Base-by-base conservation (phyloP, 1,284 basidiomycete genomes). In the Abortiporus biennis region DNA sequence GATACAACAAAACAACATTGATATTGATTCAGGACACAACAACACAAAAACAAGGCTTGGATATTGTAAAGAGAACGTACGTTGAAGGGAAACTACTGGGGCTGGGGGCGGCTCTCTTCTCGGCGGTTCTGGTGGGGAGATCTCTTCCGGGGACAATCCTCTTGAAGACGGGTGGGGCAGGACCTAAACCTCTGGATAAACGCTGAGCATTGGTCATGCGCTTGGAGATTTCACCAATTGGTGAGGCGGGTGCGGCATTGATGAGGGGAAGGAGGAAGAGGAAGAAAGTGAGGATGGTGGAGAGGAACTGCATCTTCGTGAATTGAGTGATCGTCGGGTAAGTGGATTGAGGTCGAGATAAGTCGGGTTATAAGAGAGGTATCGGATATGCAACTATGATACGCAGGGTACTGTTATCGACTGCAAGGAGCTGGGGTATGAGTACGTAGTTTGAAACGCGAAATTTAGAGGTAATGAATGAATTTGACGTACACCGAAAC, bases 121-220 rank as follows among this genome's bases (percentile, higher is more conserved):
- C 40, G 9, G 27, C 36, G 9, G 41, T 38, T 9, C 23, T 33
- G 11, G 45, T 44, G n/a, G 45, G 44, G 3, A 9, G 15, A 8
- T 39, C 36, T 19, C 38, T 34, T 12, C 48, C 48, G 25, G 45
- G 45, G 15, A 49, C 31, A 12, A 44, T 36, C 23, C 48, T 42
- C 13, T 37, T 40, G 21, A 49, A 40, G n/a, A 32, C 33, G 4
- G 45, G 48, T 8, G 48, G 25, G 6, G 39, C 23, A 16, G 48
- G 48, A 16, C 27, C 38, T 6, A 49, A 38, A 16, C 43, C 43
- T 4, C 48, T 36, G 19, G 38, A 36, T 12, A 49, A 20, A 2
- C 48, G 32, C 19, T 49, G 38, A 3, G 43, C 36, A 30, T 49
- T 49, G 37, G 48, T 42, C 42, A 49, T 36, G 4, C 41, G 6